Base-by-base conservation (phyloP, 129 eudicot species). In the Tanacetum coccineum region DNA sequence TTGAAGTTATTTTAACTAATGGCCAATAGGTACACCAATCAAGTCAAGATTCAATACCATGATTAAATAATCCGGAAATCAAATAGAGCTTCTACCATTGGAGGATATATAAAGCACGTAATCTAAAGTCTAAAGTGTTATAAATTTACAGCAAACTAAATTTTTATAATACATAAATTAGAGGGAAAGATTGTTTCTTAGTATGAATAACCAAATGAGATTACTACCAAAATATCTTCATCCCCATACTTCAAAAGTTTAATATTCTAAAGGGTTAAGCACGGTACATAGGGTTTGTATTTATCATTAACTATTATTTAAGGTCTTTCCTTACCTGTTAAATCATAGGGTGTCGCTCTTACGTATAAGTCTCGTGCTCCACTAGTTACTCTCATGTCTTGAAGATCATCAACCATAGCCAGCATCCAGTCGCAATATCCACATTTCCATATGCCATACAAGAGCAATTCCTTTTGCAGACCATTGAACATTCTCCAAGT, bases 381-480 rank as follows among this genome's bases (percentile, higher is more conserved):
- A 54, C 48, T 58, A 55, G 25, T 67, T 19, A 59, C 62, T 60
- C 76, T 61, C 22, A 20, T 61, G 32, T 70, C 67, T 56, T 58
- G 45, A 17, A 70, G 50, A 46, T 59, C 75, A 46, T 25, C 48
- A 59, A 59, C 74, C 74, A 70, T 25, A 70, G 22, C 56, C 44
- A 55, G 18, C 89, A 84, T 26, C 88, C 88, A 46, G 72, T 78
- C 4, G 85, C 82, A 2, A 71, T 68, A 48, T 76, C 70, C 6
- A 70, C 19, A 50, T 64, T 55, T 3, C 66, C 28, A 46, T 74
- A 80, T 58, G 73, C 84, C 14, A 63, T 66, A 71, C 81, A 80
- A 4, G 21, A 7, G 55, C 74, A 70, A 22, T 70, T 44, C 57
- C 32, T 70, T 30, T 25, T 26, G 67, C 75, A 78, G 8, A 20